Evolutionary conservation across 306 rosid species (phyloP).

Genomic region (Medicago truncatula): MtrunA17r5.0-ANR NC_053043.1:42016001-42016500

Average conservation of each 20-base stretch:
- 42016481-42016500: neutral
- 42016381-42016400: neutral
- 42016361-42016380: neutral
- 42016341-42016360: neutral
- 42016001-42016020: too few relatives aligned
- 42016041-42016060: too few relatives aligned
- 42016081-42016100: too few relatives aligned
- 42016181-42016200: conserved; percentile 80
- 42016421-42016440: neutral
- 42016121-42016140: neutral
- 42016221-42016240: conserved; percentile 64
- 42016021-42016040: too few relatives aligned
- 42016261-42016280: conserved; percentile 39
- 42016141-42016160: too few relatives aligned
- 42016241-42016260: conserved; percentile 70
- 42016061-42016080: too few relatives aligned
- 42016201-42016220: conserved; percentile 72
- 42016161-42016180: conserved; percentile 51
- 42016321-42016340: neutral
- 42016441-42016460: neutral
- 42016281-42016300: neutral
- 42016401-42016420: neutral
- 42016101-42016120: neutral
- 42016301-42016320: neutral
- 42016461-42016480: neutral